Evolutionary conservation across 2,329 filamentous ascomycete species (phyloP).

Genomic region (Akanthomyces dipterigenus): DNA sequence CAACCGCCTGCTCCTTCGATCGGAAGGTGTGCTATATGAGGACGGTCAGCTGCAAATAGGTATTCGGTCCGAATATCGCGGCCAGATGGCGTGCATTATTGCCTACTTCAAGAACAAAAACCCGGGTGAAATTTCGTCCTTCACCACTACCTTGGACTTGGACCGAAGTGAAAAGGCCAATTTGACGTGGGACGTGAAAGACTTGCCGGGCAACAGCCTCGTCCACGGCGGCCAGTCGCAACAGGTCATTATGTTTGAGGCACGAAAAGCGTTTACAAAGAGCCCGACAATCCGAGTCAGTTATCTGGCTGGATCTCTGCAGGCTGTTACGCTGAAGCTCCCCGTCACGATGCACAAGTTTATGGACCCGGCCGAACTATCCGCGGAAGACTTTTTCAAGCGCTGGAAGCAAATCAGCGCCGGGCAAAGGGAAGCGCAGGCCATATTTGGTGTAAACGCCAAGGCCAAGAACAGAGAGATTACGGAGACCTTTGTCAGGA

Average conservation of each 20-base stretch:
- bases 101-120: constrained; percentile 96
- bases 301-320: constrained; percentile 87
- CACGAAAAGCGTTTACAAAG: constrained; percentile 71
- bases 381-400: constrained; percentile 94
- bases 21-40: constrained; percentile 89
- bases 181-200: constrained; percentile 81
- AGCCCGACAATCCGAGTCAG: constrained; percentile 89
- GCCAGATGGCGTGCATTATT: constrained; percentile 92
- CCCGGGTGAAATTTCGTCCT: constrained; percentile 74
- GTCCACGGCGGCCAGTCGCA: constrained; percentile 70
- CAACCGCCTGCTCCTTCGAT: constrained; percentile 68
- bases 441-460: constrained; percentile 64
- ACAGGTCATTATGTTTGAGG: constrained; percentile 92
- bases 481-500: constrained; percentile 62
- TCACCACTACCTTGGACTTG: constrained; percentile 89
- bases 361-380: constrained; percentile 85
- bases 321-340: constrained; percentile 85
- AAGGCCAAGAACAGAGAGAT: constrained; percentile 53
- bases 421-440: constrained; percentile 77
- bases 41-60: constrained; percentile 92
- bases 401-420: constrained; percentile 98
- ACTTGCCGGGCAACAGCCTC: constrained; percentile 77
- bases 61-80: constrained; percentile 86
- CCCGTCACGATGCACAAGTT: constrained; percentile 90
- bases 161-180: constrained; percentile 57